phyloP scores from a whole-genome alignment of 2,329 filamentous ascomycete genomes.

The Fusarium sp. region DNA sequence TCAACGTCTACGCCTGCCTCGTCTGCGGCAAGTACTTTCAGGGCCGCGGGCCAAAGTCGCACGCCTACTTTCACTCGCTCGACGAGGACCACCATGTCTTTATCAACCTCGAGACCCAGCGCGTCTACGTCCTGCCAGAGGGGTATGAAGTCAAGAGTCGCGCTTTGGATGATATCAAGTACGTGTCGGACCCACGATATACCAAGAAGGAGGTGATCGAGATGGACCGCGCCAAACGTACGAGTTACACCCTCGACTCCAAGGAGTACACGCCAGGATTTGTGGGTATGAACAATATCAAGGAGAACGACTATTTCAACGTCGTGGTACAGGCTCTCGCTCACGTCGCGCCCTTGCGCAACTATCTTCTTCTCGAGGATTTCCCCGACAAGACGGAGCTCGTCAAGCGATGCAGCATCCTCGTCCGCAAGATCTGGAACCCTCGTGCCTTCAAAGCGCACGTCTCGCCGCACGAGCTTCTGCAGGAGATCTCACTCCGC shows the following conservation, averaged over 20 bases:
- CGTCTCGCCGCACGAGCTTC: conserved; percentile 95
- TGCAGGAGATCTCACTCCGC: conserved; percentile 91
- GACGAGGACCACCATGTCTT: conserved; percentile 97
- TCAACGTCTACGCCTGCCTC: conserved; percentile 98
- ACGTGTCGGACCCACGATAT: conserved; percentile 92
- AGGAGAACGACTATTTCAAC: conserved; percentile 98
- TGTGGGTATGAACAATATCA: conserved; percentile 99
- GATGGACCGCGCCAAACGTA: conserved; percentile 74
- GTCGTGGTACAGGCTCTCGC: conserved; percentile 92
- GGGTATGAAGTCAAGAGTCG: conserved; percentile 97
- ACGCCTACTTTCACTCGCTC: conserved; percentile 97
- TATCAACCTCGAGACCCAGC: conserved; percentile 96
- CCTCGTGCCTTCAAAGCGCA: conserved; percentile 95
- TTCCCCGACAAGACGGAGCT: conserved; percentile 80
- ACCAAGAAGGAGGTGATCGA: conserved; percentile 82
- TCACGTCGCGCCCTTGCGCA: conserved; percentile 89
- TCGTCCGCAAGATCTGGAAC: conserved; percentile 98
- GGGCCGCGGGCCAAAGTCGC: conserved; percentile 90
- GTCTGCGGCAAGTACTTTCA: conserved; percentile 99
- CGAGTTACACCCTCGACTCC: conserved; percentile 81
- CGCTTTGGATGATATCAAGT: conserved; percentile 97
- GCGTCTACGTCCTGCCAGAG: conserved; percentile 92
- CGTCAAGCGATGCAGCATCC: conserved; percentile 85
- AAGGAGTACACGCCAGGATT: conserved; percentile 93
- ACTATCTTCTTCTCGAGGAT: conserved; percentile 91